These are phyloP conservation scores for Talaromyces piceae DNA, from an alignment of 2,329 filamentous ascomycete species.

Conservation along the genomic window DNA sequence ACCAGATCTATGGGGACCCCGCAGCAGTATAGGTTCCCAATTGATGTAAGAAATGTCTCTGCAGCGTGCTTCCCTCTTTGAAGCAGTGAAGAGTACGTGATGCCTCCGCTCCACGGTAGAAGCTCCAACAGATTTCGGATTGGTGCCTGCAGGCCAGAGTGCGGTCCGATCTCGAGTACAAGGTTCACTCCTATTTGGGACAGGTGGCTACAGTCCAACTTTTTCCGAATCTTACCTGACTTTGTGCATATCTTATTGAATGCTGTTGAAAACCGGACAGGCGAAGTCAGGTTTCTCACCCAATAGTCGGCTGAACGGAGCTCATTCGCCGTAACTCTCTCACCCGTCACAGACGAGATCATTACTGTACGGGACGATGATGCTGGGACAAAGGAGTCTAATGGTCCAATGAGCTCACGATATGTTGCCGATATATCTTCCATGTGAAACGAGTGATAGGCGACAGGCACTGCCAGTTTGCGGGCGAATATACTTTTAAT, in stretches of 20 bases:
- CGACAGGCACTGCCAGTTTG: conserved; percentile 13
- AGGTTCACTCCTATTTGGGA: conserved; percentile 5
- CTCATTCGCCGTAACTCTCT: neutral
- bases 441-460: conserved; percentile 19
- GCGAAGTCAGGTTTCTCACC: conserved; percentile 15
- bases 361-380: conserved; percentile 4
- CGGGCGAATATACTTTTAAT: conserved; percentile 9
- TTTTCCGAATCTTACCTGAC: neutral
- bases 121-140: conserved; percentile 10
- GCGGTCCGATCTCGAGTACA: conserved; percentile 18
- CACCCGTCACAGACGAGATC: conserved; percentile 16
- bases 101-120: neutral
- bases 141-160: conserved; percentile 14
- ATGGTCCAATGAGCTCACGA: neutral
- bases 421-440: conserved; percentile 7
- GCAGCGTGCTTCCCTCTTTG: neutral
- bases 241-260: conserved; percentile 3
- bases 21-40: neutral
- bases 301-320: conserved; percentile 14
- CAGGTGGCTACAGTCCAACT: conserved; percentile 6
- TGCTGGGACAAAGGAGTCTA: neutral
- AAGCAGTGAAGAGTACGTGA: neutral
- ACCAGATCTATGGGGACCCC: neutral
- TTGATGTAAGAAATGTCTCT: neutral
- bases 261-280: conserved; percentile 14